Evolutionary conservation across 768 basidiomycete genomes (phyloP), one percentile per base, ranked within the genome.

Genomic region (Lentinula boryana): DNA sequence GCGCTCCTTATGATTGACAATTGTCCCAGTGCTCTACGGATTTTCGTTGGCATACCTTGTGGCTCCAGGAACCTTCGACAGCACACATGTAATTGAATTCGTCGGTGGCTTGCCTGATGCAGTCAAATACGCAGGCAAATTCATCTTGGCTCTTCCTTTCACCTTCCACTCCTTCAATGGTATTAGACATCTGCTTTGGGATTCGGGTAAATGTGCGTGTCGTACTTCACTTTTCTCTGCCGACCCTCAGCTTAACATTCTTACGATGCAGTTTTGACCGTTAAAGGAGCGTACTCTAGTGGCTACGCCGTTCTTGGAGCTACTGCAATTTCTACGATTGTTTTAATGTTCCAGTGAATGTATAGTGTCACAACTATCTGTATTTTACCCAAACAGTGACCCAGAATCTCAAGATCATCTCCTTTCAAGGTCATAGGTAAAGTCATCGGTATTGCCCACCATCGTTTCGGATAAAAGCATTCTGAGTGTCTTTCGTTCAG

Each of bases 91-190:
- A 62, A 69, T 91, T 61, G 80, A 83, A 62, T 66, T 81, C 57
- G 80, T 82, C 36, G 73, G 77, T 16, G 71, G 74, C 23, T 70
- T 87, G 2, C 89, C 89, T 35, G 78, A 78, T 6, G 83, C 77
- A 63, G 69, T 83, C 63, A 89, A 88, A 74, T 74, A 77, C 54
- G 65, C 78, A 5, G 78, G 74, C 58, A 91, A 89, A 75, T 68
- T 79, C 44, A 61, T 85, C 50, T 75, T 90, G 46, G 86, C 86
- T 23, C 76, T 77, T 3, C 85, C 89, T 4, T 89, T 89, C 71
- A 80, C 84, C 27, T 90, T 82, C 78, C 89, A 91, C 72, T 78
- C 79, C 16, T 77, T 77, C 71, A 91, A 91, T 72, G 89, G 89
- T 2, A 63, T 90, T 41, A 77, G 89, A 13, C 89, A 91, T 74